A percentile compares a stretch with the other conserved stretches of the same genome.
Evolutionary conservation across 257 asterid species (phyloP).

Genomic region (Phtheirospermum japonicum): DNA sequence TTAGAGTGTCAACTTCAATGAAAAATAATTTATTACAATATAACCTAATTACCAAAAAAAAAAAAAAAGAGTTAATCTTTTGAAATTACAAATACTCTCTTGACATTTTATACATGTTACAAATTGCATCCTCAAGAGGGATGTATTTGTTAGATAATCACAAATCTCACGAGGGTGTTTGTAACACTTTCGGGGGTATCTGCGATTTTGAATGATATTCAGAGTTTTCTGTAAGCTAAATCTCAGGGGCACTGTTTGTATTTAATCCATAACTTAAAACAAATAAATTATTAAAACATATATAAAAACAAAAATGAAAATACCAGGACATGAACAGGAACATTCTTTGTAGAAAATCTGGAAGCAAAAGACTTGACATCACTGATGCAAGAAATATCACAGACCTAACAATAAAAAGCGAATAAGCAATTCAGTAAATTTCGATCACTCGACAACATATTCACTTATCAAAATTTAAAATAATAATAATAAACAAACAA

Average conservation of each 20-base stretch:
- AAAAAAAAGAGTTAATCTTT: not conserved
- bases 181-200: too few species aligned
- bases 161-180: not conserved
- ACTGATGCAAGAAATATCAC: constrained; percentile 68
- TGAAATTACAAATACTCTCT: not conserved
- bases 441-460: too few species aligned
- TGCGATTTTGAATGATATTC: too few species aligned
- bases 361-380: constrained; percentile 76
- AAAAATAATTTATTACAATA: too few species aligned
- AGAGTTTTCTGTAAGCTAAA: too few species aligned
- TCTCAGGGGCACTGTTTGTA: not conserved
- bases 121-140: not conserved
- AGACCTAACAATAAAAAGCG: constrained; percentile 42
- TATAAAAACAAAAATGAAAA: not conserved
- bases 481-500: not conserved
- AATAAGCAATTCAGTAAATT: not conserved
- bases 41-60: too few species aligned
- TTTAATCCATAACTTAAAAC: not conserved
- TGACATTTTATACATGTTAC: not conserved
- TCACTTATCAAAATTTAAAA: not conserved
- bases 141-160: not conserved
- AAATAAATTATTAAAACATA: not conserved
- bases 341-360: constrained; percentile 58
- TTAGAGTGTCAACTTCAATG: too few species aligned
- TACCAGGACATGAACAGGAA: constrained; percentile 88